These are phyloP conservation scores for Trypanosoma vivax DNA, from an alignment of 208 protist species.

Conservation along the genomic window DNA sequence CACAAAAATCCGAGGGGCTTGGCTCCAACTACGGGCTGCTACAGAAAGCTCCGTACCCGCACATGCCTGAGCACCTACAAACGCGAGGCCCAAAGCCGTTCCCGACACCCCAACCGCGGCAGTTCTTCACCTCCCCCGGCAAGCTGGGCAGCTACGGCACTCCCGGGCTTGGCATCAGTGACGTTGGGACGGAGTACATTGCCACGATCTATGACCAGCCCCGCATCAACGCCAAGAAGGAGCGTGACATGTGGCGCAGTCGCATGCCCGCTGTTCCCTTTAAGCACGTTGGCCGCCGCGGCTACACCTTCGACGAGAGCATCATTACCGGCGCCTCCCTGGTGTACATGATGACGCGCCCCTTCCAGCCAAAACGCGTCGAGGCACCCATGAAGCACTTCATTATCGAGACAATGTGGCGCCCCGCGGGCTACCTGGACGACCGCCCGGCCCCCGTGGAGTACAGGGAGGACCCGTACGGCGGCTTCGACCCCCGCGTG, in stretches of 20 bases:
- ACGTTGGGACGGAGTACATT: conserved; percentile 73
- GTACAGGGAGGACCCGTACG: conserved; percentile 86
- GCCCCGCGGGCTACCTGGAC: conserved; percentile 68
- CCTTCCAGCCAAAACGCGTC: conserved; percentile 51
- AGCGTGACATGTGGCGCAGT: conserved; percentile 39
- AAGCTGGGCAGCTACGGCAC: conserved; percentile 72
- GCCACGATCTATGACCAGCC: conserved; percentile 76
- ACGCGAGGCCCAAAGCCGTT: conserved; percentile 27
- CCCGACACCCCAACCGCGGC: conserved; percentile 32
- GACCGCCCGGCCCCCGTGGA: conserved; percentile 62
- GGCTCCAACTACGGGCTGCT: conserved; percentile 86
- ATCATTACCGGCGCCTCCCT: conserved; percentile 49
- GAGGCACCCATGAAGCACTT: conserved; percentile 41
- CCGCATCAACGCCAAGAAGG: conserved; percentile 43
- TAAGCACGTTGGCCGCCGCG: conserved; percentile 46
- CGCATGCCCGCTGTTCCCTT: conserved; percentile 73
- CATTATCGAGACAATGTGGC: conserved; percentile 54
- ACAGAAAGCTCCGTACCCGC: conserved; percentile 37
- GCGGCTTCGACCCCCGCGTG: conserved; percentile 70
- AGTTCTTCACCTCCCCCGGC: conserved; percentile 73
- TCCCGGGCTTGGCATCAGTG: conserved; percentile 38
- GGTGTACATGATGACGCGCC: conserved; percentile 79
- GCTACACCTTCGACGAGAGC: conserved; percentile 85
- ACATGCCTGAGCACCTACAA: conserved; percentile 51
- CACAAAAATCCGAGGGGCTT: conserved; percentile 44